Evolutionary conservation across 768 basidiomycete species (phyloP), one percentile per base, ranked within the genome.

Genomic region (Leccinum sublutescens): DNA sequence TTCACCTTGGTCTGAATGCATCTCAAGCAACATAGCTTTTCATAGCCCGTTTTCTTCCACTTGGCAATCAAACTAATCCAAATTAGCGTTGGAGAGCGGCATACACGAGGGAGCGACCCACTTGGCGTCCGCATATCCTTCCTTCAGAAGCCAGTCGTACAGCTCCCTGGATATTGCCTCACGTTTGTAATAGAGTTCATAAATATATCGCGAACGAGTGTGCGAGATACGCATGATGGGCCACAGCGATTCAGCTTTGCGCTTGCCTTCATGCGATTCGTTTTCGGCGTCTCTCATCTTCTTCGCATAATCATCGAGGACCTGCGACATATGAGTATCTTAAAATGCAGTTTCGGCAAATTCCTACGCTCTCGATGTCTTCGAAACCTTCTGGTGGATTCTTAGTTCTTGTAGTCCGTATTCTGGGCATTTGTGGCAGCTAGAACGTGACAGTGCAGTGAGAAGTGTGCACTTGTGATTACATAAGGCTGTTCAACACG

Each of bases 261-360:
- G 92, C 74, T 99, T 98, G 62, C 97, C 97, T 74, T 99, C 97
- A 73, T 99, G 97, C 2, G 89, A 87, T 77, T 99, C 97, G 70
- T 95, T 97, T 81, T 99, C 97, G 1, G 92, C 97, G 75, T 99
- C 97, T 56, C 97, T 82, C 97, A 99, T 99, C 80, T 97, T 98
- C 80, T 94, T 93, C 48, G 93, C 91, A 73, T 98, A 99, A 76
- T 98, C 97, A 65, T 98, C 97, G 64, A 98, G 88, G 66, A 98
- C 88, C 90, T 96, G 62, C 25, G 23, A 36, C 9, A 23, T 15
- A 25, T 71, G n/a, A 68, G 58, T 54, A 8, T 45, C 34, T 52
- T 3, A 40, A 23, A 36, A 55, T 15, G 33, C 11, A 15, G 10
- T 2, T 9, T 33, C 5, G 14, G 19, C 2, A 5, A 15, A 54